Percentiles rank a stretch among this genome's conserved stretches.
phyloP scores from a whole-genome alignment of 2,329 filamentous ascomycete genomes.

The Calonectria hawksworthii region DNA sequence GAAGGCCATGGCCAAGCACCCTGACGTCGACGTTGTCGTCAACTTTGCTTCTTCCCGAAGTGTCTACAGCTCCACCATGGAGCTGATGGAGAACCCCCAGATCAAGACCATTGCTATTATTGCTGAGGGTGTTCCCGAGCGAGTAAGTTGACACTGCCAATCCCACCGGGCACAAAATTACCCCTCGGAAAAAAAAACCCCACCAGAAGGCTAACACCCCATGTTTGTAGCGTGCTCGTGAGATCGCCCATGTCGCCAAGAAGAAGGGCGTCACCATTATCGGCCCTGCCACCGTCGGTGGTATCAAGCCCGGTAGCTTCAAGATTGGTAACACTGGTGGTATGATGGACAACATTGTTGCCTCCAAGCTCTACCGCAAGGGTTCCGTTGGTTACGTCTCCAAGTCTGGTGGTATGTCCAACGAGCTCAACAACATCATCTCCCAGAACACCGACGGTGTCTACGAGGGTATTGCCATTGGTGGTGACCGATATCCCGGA shows the following conservation, averaged over 20 bases:
- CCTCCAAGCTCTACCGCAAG: conserved; percentile 99
- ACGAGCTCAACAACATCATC: conserved; percentile 99
- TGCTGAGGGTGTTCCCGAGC: conserved; percentile 98
- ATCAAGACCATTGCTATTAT: conserved; percentile 99
- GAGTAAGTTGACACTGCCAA: conserved; percentile 71
- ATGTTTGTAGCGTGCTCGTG: conserved; percentile 83
- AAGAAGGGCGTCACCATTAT: conserved; percentile 99
- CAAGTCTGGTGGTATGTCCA: conserved; percentile 99
- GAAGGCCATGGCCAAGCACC: conserved; percentile 97
- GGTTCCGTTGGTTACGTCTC: conserved; percentile 99
- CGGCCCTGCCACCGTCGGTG: conserved; percentile 97
- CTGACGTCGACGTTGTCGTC: conserved; percentile 96
- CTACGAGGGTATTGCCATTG: conserved; percentile 98
- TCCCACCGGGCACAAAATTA: conserved; percentile 5
- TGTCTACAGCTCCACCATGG: conserved; percentile 98
- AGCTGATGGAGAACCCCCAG: conserved; percentile 96
- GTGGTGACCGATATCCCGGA: conserved; percentile 98
- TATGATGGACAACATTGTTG: conserved; percentile 99
- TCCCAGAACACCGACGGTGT: conserved; percentile 97
- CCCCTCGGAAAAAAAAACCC: background rate
- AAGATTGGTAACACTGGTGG: conserved; percentile 99
- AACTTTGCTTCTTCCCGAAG: conserved; percentile 99
- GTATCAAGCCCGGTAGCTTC: conserved; percentile 99
- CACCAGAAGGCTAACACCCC: conserved; percentile 27
- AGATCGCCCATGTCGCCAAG: conserved; percentile 95